Percentiles rank a stretch among this genome's conserved stretches.
These are phyloP conservation scores for Cladosporium phlei DNA, from an alignment of 2,329 filamentous ascomycete genomes.

Conservation along the genomic window DNA sequence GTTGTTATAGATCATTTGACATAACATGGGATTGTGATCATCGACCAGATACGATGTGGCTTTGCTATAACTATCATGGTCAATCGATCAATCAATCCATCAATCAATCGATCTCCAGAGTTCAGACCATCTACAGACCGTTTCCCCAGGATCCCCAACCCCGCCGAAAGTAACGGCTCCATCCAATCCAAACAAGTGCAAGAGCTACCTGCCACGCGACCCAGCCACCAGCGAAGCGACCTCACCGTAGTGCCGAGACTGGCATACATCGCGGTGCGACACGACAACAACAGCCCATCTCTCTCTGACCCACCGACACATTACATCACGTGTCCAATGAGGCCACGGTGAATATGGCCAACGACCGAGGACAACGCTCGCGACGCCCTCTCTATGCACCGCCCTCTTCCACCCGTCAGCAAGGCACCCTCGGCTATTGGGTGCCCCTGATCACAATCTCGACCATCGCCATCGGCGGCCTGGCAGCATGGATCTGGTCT, in stretches of 20 bases:
- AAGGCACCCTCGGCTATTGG: conserved; percentile 71
- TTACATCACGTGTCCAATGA: conserved; percentile 1
- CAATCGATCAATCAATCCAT: too few species aligned
- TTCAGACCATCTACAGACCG: too few species aligned
- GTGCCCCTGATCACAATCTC: conserved; percentile 82
- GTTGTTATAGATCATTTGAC: background rate
- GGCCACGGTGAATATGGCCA: conserved; percentile 26
- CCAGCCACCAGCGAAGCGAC: background rate
- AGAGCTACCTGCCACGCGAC: background rate
- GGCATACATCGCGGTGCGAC: background rate
- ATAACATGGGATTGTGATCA: background rate
- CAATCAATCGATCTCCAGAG: too few species aligned
- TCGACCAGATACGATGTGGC: too few species aligned
- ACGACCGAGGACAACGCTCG: conserved; percentile 52
- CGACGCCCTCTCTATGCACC: conserved; percentile 45
- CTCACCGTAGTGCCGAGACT: too few species aligned
- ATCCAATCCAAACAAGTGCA: too few species aligned
- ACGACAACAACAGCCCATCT: background rate
- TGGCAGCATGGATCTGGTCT: conserved; percentile 91
- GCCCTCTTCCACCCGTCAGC: conserved; percentile 43
- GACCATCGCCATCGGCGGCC: conserved; percentile 77
- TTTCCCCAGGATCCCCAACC: too few species aligned
- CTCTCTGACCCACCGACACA: background rate
- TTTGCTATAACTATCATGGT: too few species aligned
- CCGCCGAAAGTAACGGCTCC: too few species aligned